Evolutionary conservation across 768 basidiomycete species (phyloP).

Genomic region (Steccherinum ochraceum): DNA sequence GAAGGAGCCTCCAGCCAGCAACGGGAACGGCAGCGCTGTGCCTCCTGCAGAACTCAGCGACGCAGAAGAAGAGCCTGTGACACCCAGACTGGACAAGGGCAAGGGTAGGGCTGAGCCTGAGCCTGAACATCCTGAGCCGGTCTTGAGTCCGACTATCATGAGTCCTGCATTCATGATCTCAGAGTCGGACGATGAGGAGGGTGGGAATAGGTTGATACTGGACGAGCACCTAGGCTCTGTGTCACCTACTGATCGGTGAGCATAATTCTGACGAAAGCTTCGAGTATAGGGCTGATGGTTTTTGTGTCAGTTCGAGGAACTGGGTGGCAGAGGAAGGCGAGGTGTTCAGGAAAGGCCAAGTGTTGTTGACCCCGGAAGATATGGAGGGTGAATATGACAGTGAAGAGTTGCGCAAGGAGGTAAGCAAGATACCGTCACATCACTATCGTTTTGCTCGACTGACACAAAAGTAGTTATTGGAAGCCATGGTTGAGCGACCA

Average conservation of each 20-base stretch:
- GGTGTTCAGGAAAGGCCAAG: slow-evolving; percentile 87
- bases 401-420: slow-evolving; percentile 82
- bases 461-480: slow-evolving; percentile 50
- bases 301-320: slow-evolving; percentile 48
- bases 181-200: slow-evolving; percentile 42
- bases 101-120: slow-evolving; percentile 68
- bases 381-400: slow-evolving; percentile 88
- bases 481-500: slow-evolving; percentile 82
- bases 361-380: slow-evolving; percentile 74
- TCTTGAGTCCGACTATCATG: slow-evolving; percentile 71
- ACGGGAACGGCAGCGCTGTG: slow-evolving; percentile 19
- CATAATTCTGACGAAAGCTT: slow-evolving; percentile 2
- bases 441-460: slow-evolving; percentile 1
- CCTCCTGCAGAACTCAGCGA: slow-evolving; percentile 2
- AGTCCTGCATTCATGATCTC: no score
- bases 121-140: slow-evolving; percentile 61
- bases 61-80: slow-evolving; percentile 32
- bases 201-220: slow-evolving; percentile 32
- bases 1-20: no score
- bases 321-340: slow-evolving; percentile 96
- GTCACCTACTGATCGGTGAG: slow-evolving; percentile 45
- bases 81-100: slow-evolving; percentile 72
- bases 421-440: slow-evolving; percentile 24
- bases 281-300: no score
- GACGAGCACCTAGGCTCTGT: slow-evolving; percentile 13